Conservation (phyloP, 1,139 yeast species). For the Blastobotrys serpentis region DNA sequence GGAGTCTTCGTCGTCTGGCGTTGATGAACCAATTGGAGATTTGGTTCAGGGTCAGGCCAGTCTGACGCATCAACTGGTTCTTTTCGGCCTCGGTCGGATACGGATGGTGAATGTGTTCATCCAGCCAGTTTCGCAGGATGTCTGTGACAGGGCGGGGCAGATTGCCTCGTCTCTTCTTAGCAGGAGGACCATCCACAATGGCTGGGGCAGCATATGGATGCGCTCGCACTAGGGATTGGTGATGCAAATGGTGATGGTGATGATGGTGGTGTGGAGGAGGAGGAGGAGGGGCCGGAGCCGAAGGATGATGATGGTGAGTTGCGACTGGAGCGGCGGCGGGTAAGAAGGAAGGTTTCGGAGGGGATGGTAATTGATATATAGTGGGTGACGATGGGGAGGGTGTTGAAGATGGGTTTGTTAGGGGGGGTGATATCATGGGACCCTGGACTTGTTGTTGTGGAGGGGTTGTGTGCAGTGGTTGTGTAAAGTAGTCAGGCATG, state of each 20-base stretch:
- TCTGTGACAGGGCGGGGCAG: conserved; percentile 87
- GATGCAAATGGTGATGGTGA: conserved; percentile 14
- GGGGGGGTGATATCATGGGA: conserved; percentile 18
- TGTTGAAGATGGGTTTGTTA: conserved; percentile 13
- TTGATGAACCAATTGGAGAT: conserved; percentile 96
- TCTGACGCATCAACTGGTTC: conserved; percentile 69
- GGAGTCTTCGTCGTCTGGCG: conserved; percentile 82
- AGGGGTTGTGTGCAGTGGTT: conserved; percentile 8
- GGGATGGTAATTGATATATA: conserved; percentile 5
- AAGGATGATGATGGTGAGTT: conserved; percentile 7
- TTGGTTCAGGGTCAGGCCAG: conserved; percentile 89
- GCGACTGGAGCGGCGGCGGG: conserved; percentile 5
- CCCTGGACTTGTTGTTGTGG: neutral
- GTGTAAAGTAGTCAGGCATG: conserved; percentile 12
- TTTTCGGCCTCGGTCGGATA: conserved; percentile 93
- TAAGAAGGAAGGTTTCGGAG: conserved; percentile 12
- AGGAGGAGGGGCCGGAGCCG: too few species aligned
- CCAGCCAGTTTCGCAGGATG: conserved; percentile 78
- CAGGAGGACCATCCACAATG: conserved; percentile 15
- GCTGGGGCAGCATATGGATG: conserved; percentile 11
- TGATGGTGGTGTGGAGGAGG: conserved; percentile 1
- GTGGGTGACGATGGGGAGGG: conserved; percentile 6
- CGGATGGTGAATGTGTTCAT: conserved; percentile 84
- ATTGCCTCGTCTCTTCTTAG: conserved; percentile 59
- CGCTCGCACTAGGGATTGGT: conserved; percentile 10